A percentile compares a stretch with the other conserved stretches of the same genome.
These are phyloP conservation scores for Ogataea dorogensis DNA, from an alignment of 805 yeast species.

Conservation along the genomic window DNA sequence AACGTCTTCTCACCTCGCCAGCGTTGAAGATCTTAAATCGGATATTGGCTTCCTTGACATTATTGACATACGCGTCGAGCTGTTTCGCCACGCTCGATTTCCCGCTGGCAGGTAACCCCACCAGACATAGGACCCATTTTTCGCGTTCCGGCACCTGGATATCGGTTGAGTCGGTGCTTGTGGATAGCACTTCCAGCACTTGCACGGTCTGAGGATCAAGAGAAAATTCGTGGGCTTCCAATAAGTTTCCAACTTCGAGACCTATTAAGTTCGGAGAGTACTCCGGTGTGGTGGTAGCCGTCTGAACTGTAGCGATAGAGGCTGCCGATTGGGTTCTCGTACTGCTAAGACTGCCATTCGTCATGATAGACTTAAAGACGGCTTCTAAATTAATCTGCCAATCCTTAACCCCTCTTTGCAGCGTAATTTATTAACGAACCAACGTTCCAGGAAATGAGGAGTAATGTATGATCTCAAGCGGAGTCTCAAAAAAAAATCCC, in stretches of 20 bases:
- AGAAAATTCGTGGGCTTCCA: conserved; percentile 24
- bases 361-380: conserved; percentile 14
- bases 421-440: neutral
- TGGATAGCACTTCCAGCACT: conserved; percentile 11
- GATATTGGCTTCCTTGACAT: conserved; percentile 13
- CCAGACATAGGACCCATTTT: conserved; percentile 41
- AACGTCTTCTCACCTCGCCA: conserved; percentile 48
- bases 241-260: conserved; percentile 29
- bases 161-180: conserved; percentile 8
- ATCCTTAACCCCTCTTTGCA: conserved; percentile 3
- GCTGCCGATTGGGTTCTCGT: conserved; percentile 24
- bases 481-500: conserved; percentile 9
- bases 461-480: conserved; percentile 11
- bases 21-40: conserved; percentile 44
- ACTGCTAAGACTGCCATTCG: conserved; percentile 16
- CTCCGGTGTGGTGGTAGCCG: conserved; percentile 31
- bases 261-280: conserved; percentile 31
- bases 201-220: conserved; percentile 22
- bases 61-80: conserved; percentile 24
- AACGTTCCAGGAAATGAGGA: conserved; percentile 11
- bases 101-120: conserved; percentile 94
- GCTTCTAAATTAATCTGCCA: neutral
- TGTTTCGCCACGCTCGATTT: conserved; percentile 52
- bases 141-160: conserved; percentile 14
- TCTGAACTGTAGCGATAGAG: conserved; percentile 21